These are phyloP conservation scores for Acidiella bohemica DNA, from an alignment of 495 filamentous ascomycete species.

Conservation along the genomic window DNA sequence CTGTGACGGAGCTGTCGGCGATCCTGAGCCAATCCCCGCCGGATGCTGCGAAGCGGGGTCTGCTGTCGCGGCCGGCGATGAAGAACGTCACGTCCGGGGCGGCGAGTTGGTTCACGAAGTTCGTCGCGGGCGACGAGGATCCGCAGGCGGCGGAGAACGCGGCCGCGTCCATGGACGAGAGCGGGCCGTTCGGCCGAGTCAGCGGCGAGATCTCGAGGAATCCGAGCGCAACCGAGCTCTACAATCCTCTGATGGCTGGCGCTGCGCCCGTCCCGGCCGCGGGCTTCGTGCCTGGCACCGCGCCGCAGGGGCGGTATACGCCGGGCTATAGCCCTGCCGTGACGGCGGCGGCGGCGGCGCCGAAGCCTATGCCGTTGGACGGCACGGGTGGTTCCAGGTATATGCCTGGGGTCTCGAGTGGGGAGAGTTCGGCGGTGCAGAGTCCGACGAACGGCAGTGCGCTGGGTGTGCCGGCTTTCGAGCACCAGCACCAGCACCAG, in stretches of 20 bases:
- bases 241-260: slow-evolving; percentile 30
- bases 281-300: slow-evolving; percentile 1
- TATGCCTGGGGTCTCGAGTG: slow-evolving; percentile 2
- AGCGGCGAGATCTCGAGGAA: slow-evolving; percentile 61
- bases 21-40: slow-evolving; percentile 72
- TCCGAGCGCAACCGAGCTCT: slow-evolving; percentile 63
- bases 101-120: slow-evolving; percentile 84
- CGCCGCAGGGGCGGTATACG: slow-evolving; percentile 5
- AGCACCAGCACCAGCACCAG: neutral
- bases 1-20: slow-evolving; percentile 70
- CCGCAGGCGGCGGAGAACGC: neutral
- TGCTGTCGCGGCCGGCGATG: slow-evolving; percentile 90
- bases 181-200: slow-evolving; percentile 14
- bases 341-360: neutral
- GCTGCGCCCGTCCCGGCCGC: neutral
- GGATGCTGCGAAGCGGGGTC: slow-evolving; percentile 46
- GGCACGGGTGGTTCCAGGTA: too few species aligned
- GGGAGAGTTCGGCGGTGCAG: neutral
- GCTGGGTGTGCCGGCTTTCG: too few species aligned
- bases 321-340: neutral
- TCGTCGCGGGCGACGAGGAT: slow-evolving; percentile 77
- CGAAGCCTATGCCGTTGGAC: neutral
- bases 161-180: neutral
- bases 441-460: slow-evolving; percentile 7
- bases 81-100: slow-evolving; percentile 81